phyloP scores from a whole-genome alignment of 805 yeast species.

The Candida verbasci region DNA sequence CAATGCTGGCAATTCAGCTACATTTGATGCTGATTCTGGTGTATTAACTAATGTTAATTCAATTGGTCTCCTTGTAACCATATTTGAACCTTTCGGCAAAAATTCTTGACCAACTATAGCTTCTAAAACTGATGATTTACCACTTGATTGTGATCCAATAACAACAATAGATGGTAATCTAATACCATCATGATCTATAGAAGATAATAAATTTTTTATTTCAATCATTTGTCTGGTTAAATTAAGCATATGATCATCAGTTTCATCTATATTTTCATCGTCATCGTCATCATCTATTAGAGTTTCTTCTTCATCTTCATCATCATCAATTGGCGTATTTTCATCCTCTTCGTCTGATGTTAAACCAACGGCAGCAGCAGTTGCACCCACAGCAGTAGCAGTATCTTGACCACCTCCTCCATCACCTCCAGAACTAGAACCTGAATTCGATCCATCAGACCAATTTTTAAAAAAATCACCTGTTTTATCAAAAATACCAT shows the following conservation, averaged over 20 bases:
- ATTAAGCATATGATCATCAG: constrained; percentile 79
- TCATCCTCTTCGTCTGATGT: constrained; percentile 31
- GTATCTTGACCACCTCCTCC: constrained; percentile 24
- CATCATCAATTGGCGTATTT: constrained; percentile 23
- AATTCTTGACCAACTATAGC: constrained; percentile 98
- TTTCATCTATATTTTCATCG: constrained; percentile 44
- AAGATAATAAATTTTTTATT: constrained; percentile 72
- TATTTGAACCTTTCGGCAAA: constrained; percentile 92
- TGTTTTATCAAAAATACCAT: constrained; percentile 46
- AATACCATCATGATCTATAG: constrained; percentile 73
- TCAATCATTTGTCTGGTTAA: constrained; percentile 96
- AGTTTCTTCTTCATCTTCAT: constrained; percentile 43
- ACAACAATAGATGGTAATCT: constrained; percentile 94
- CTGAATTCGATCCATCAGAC: constrained; percentile 17
- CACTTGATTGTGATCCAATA: constrained; percentile 95
- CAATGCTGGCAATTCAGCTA: constrained; percentile 91
- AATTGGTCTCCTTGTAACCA: constrained; percentile 98
- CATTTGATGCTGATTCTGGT: constrained; percentile 73
- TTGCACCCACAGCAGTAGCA: constrained; percentile 44
- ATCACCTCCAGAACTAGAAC: constrained; percentile 16
- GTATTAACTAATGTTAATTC: constrained; percentile 90
- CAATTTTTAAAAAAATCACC: constrained; percentile 40
- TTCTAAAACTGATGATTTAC: constrained; percentile 94
- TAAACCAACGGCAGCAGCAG: constrained; percentile 51
- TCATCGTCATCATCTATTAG: constrained; percentile 43